Evolutionary conservation across 495 filamentous ascomycete species (phyloP), one percentile per base, ranked within the genome.

Genomic region (Cercophora sp.): DNA sequence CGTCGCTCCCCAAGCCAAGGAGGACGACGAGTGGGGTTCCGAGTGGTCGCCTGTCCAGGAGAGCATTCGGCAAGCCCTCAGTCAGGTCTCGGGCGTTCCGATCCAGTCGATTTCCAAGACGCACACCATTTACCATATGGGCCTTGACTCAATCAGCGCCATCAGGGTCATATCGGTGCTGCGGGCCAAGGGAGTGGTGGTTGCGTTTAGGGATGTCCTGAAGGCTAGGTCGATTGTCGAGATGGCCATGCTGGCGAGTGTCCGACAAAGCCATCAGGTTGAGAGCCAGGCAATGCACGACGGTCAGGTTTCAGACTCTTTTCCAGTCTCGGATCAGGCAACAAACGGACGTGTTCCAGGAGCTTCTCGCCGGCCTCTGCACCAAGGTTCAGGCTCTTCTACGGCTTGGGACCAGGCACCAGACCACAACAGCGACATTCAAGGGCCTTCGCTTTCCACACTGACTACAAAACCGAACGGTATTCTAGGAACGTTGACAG

Each of bases 81-180:
- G 85, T 0, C 67, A 81, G 24, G 71, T 90, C 4, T 84, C 88
- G 0, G 79, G 77, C 9, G 64, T 88, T 0, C 65, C 85, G 0
- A 68, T 74, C n/a, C 59, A 77, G 2, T 69, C 77, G 9, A 91
- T 96, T 29, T 64, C 71, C 6, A 75, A 76, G 24, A 67, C 70
- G n/a, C 75, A 83, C 32, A 88, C 79, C 19, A 86, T 96, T 19
- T 94, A 92, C 62, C 83, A 88, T 57, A 76, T 97, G 5, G 91
- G 92, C 5, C 75, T 96, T 29, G 91, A 97, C 62, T 96, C 91
- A 2, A 89, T 97, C 60, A 88, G 85, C 47, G 87, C 89, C 8
- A 91, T 96, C 65, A 84, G 85, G 41, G 76, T 85, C 13, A 79
- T 83, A 19, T 75, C 82, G 0, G 67, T 84, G n/a, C 71, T 91